Evolutionary conservation across 768 basidiomycete species (phyloP).

Genomic region (Roridomyces roridus): DNA sequence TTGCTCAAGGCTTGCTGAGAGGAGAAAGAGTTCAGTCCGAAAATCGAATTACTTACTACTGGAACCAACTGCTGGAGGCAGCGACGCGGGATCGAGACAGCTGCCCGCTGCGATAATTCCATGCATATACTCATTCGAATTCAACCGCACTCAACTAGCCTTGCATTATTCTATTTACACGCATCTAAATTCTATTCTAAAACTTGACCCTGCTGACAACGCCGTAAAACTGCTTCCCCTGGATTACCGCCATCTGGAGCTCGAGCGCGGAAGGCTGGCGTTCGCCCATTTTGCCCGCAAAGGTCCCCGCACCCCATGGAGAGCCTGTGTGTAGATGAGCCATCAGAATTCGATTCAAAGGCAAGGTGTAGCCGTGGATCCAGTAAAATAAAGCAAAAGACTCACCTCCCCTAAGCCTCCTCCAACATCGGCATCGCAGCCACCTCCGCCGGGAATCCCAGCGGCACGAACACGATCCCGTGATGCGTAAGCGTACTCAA

Average conservation of each 20-base stretch:
- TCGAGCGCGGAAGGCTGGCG: conserved; percentile 68
- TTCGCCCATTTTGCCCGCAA: conserved; percentile 58
- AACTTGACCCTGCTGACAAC: conserved; percentile 49
- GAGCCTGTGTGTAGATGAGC: conserved; percentile 66
- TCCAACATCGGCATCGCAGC: conserved; percentile 41
- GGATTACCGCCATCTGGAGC: conserved; percentile 59
- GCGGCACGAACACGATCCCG: conserved; percentile 75
- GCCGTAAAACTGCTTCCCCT: conserved; percentile 64
- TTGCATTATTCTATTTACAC: too few relatives aligned
- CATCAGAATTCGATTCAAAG: too few relatives aligned
- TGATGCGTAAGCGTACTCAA: conserved; percentile 72
- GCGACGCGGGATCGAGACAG: too few relatives aligned
- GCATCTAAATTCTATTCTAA: conserved; percentile 31
- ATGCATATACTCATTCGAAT: too few relatives aligned
- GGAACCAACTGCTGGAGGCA: too few relatives aligned
- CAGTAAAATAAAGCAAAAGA: too few relatives aligned
- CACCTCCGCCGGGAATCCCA: conserved; percentile 64
- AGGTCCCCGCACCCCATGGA: conserved; percentile 83
- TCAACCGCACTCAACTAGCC: too few relatives aligned
- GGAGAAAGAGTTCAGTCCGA: too few relatives aligned
- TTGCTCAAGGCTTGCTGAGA: too few relatives aligned
- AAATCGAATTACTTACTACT: too few relatives aligned
- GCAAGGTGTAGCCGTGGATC: too few relatives aligned
- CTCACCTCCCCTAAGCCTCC: conserved; percentile 65
- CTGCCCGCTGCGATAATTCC: too few relatives aligned